Percentiles rank a stretch among this genome's conserved stretches.
These are phyloP conservation scores for Entomortierella lignicola DNA, from an alignment of 192 early-diverging fungal species.

Conservation along the genomic window DNA sequence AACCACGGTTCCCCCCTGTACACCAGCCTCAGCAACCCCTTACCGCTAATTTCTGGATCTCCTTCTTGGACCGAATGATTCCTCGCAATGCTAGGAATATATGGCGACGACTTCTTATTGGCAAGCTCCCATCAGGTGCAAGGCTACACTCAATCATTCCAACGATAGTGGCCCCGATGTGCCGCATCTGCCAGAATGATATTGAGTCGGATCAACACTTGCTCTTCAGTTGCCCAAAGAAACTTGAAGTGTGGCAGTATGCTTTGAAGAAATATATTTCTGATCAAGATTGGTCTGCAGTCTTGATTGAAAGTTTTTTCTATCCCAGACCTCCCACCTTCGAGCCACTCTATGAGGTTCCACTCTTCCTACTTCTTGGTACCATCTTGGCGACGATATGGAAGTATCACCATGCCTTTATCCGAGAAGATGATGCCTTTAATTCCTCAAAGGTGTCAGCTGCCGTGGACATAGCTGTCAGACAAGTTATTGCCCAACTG, in stretches of 20 bases:
- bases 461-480: too few relatives aligned
- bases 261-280: too few relatives aligned
- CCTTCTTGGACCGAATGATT: background rate
- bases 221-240: conserved; percentile 5
- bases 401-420: too few relatives aligned
- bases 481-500: too few relatives aligned
- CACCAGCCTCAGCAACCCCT: background rate
- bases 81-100: background rate
- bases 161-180: background rate
- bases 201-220: background rate
- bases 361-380: too few relatives aligned
- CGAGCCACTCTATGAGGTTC: too few relatives aligned
- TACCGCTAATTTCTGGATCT: background rate
- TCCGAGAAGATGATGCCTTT: too few relatives aligned
- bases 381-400: too few relatives aligned
- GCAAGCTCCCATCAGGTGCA: background rate
- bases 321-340: too few relatives aligned
- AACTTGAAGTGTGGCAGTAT: background rate
- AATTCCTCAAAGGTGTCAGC: too few relatives aligned
- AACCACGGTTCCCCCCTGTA: background rate
- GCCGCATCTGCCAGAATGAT: background rate
- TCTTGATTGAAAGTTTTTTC: too few relatives aligned
- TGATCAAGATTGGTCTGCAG: too few relatives aligned
- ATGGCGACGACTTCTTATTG: background rate
- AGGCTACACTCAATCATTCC: background rate